A percentile compares a stretch with the other conserved stretches of the same genome.
These are phyloP conservation scores for Eimeria praecox DNA, from an alignment of 169 alveolate species.

Conservation along the genomic window DNA sequence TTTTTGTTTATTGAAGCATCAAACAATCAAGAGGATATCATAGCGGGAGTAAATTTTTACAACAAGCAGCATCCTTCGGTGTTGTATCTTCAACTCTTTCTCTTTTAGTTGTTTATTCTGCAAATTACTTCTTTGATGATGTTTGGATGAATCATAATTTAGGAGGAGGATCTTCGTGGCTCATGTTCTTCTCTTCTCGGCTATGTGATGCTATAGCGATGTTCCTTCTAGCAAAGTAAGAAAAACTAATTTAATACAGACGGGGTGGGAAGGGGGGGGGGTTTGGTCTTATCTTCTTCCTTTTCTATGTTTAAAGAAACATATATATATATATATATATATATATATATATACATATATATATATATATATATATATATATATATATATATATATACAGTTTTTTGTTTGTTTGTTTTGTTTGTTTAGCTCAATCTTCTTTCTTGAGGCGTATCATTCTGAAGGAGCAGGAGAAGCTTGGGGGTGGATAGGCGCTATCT, in stretches of 20 bases:
- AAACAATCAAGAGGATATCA: conserved; percentile 94
- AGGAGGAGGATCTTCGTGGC: conserved; percentile 93
- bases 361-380: too few species aligned
- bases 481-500: too few species aligned
- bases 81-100: conserved; percentile 91
- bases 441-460: too few species aligned
- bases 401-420: too few species aligned
- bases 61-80: conserved; percentile 93
- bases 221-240: conserved; percentile 89
- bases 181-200: conserved; percentile 90
- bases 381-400: too few species aligned
- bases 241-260: too few species aligned
- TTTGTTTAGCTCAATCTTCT: too few species aligned
- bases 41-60: conserved; percentile 92
- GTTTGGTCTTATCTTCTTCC: not conserved
- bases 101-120: conserved; percentile 89
- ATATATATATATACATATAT: too few species aligned
- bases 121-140: conserved; percentile 92
- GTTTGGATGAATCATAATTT: conserved; percentile 92
- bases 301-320: not conserved
- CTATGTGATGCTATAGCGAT: conserved; percentile 91
- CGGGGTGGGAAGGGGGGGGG: too few species aligned
- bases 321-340: too few species aligned
- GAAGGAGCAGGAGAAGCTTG: too few species aligned
- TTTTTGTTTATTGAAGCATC: conserved; percentile 84